A percentile compares a stretch with the other conserved stretches of the same genome.
Evolutionary conservation across 768 basidiomycete species (phyloP).

Genomic region (Thelephora ganbajun): DNA sequence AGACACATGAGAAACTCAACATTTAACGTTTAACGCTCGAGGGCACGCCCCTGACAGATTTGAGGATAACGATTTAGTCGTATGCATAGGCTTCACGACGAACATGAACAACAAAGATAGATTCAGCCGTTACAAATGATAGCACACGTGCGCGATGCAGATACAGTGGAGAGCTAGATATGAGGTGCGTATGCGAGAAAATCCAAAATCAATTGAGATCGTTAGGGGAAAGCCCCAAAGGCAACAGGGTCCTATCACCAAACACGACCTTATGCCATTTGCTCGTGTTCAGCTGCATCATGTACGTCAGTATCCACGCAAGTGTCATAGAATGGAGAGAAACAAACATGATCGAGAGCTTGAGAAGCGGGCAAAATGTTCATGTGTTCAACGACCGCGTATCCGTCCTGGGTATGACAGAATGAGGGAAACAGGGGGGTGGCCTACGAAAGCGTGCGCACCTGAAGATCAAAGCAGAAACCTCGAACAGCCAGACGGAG

Average conservation of each 20-base stretch:
- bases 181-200: too few relatives aligned
- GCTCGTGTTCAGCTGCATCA: not conserved
- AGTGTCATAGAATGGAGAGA: not conserved
- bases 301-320: not conserved
- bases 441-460: conserved; percentile 18
- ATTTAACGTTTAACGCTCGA: too few relatives aligned
- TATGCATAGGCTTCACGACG: too few relatives aligned
- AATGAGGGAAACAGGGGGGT: not conserved
- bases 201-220: not conserved
- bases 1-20: too few relatives aligned
- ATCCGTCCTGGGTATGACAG: conserved; percentile 18
- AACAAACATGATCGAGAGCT: conserved; percentile 42
- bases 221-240: not conserved
- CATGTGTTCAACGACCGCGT: conserved; percentile 51
- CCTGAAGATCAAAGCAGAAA: conserved; percentile 49
- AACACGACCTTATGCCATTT: not conserved
- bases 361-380: conserved; percentile 48
- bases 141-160: too few relatives aligned
- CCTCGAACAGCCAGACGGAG: conserved; percentile 53
- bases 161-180: too few relatives aligned
- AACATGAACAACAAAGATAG: too few relatives aligned
- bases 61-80: too few relatives aligned
- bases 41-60: too few relatives aligned
- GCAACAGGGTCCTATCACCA: not conserved
- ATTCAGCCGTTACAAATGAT: too few relatives aligned